A percentile compares a stretch with the other conserved stretches of the same genome.
Conservation (phyloP, 306 rosid genomes). For the Carpinus viminea region DNA sequence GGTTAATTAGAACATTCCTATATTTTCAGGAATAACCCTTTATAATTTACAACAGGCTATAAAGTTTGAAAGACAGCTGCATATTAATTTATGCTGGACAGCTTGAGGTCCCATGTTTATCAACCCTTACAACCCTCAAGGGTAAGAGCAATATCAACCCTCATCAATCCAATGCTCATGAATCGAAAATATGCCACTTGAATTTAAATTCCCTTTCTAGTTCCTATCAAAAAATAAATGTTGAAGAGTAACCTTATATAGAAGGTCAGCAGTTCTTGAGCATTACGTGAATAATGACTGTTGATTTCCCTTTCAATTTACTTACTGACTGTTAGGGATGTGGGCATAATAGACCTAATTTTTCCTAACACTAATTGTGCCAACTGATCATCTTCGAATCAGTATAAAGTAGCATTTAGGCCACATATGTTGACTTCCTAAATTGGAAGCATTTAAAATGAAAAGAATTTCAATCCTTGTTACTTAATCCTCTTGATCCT, state of each 20-base stretch:
- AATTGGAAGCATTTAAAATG: neutral
- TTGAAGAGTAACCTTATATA: neutral
- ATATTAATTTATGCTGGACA: neutral
- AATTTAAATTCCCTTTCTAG: neutral
- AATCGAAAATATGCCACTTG: neutral
- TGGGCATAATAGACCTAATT: too few relatives aligned
- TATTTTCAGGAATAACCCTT: neutral
- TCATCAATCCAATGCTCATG: too few relatives aligned
- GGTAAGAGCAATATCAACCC: too few relatives aligned
- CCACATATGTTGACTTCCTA: neutral
- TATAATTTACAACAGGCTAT: neutral
- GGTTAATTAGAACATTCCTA: neutral
- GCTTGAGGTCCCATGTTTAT: neutral
- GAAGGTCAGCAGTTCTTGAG: neutral
- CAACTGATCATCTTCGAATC: neutral
- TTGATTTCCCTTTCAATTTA: neutral
- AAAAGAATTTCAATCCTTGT: neutral
- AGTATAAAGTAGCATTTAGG: neutral
- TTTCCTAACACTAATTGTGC: neutral
- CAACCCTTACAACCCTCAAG: too few relatives aligned
- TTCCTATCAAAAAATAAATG: neutral
- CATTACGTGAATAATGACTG: neutral
- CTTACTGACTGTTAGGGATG: neutral
- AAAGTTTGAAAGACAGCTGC: neutral
- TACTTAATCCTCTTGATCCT: slow-evolving; percentile 2